Percentiles rank a stretch among this genome's conserved stretches.
These are phyloP conservation scores for Spirogloea muscicola DNA, from an alignment of 139 green algal species.

Conservation along the genomic window DNA sequence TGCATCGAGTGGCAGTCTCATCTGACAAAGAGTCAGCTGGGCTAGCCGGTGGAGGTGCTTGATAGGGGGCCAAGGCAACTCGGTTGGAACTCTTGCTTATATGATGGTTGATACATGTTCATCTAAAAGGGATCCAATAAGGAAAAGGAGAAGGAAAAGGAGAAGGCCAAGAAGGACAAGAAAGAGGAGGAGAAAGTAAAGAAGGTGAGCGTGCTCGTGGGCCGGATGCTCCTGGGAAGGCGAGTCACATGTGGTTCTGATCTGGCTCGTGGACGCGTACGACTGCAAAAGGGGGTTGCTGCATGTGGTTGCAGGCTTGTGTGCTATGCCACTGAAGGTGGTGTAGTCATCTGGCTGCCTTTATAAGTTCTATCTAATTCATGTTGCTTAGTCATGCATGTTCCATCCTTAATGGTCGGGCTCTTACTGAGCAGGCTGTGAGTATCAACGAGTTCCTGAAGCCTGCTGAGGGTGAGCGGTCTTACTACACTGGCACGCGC, in stretches of 20 bases:
- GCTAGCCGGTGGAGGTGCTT: too few species aligned
- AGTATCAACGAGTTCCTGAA: conserved; percentile 39
- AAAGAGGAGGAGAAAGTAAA: conserved; percentile 23
- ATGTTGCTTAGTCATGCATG: background rate
- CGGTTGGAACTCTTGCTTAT: too few species aligned
- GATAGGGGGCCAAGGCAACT: too few species aligned
- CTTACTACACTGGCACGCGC: background rate
- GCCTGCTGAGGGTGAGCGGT: conserved; percentile 16
- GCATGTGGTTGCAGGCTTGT: background rate
- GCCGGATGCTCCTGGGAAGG: background rate
- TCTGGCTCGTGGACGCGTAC: too few species aligned
- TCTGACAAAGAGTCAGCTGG: too few species aligned
- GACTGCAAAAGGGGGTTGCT: too few species aligned
- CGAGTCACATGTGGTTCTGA: too few species aligned
- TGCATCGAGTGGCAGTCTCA: background rate
- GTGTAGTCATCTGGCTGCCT: background rate
- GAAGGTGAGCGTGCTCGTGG: background rate
- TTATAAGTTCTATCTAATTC: background rate
- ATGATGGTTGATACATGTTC: background rate
- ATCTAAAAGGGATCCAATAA: background rate
- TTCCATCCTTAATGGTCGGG: background rate
- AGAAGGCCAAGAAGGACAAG: conserved; percentile 9
- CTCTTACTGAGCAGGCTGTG: conserved; percentile 11
- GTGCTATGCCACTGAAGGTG: background rate
- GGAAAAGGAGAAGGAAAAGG: conserved; percentile 26